phyloP scores from a whole-genome alignment of 2,329 filamentous ascomycete genomes.

The Lecanosticta acicola region DNA sequence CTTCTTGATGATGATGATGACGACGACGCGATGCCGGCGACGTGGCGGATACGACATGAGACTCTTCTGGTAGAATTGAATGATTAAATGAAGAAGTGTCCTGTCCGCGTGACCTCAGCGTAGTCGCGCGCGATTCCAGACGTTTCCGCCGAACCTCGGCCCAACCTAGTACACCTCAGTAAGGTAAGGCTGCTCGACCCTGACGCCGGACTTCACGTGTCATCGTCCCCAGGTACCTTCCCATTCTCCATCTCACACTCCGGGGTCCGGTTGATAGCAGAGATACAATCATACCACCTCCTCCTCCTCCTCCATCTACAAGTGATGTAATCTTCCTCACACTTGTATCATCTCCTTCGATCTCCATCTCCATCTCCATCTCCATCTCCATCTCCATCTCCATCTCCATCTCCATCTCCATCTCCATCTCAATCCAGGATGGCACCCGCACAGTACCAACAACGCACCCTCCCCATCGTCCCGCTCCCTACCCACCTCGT shows the following conservation, averaged over 20 bases:
- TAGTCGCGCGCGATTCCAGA: constrained; percentile 6
- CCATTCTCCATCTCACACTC: not conserved
- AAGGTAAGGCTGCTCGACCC: not conserved
- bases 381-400: not conserved
- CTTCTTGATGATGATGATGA: too few relatives aligned
- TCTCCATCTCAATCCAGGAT: not conserved
- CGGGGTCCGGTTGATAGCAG: too few relatives aligned
- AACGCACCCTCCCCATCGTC: constrained; percentile 61
- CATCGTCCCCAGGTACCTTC: not conserved
- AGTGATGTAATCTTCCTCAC: constrained; percentile 3
- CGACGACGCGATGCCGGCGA: too few relatives aligned
- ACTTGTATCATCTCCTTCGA: not conserved
- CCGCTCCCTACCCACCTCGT: constrained; percentile 75
- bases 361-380: not conserved
- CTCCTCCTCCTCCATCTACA: not conserved
- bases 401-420: not conserved
- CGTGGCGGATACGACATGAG: too few relatives aligned
- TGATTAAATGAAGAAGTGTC: too few relatives aligned
- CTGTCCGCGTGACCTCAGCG: constrained; percentile 4
- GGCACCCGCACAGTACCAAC: not conserved
- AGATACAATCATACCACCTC: not conserved
- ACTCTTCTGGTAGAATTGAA: too few relatives aligned
- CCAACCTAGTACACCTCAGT: not conserved
- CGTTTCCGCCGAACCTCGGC: constrained; percentile 6
- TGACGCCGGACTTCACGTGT: not conserved